Percentiles rank a stretch among this genome's conserved stretches.
phyloP scores from a whole-genome alignment of 345 rosid genomes.

The Boechera stricta region DNA sequence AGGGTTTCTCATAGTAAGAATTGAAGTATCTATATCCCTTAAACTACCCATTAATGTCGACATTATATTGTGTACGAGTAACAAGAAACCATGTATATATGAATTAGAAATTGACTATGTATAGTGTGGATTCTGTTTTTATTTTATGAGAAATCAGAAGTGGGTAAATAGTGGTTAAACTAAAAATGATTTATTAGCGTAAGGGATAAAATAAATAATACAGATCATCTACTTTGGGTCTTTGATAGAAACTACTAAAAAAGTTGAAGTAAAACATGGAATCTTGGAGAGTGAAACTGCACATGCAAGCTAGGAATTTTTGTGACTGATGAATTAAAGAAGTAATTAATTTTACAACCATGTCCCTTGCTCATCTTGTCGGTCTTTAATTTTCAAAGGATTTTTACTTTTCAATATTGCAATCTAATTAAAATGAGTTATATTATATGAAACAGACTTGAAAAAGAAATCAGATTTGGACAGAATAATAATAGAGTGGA shows the following conservation, averaged over 20 bases:
- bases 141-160: conserved; percentile 8
- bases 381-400: not conserved
- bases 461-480: not conserved
- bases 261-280: conserved; percentile 27
- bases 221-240: conserved; percentile 12
- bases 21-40: conserved; percentile 4
- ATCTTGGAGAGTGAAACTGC: conserved; percentile 33
- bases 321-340: conserved; percentile 24
- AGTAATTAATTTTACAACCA: conserved; percentile 6
- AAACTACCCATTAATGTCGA: not conserved
- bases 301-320: conserved; percentile 42
- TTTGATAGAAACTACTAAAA: not conserved
- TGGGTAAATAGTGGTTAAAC: conserved; percentile 15
- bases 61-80: not conserved
- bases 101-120: not conserved
- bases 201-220: not conserved
- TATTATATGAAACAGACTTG: not conserved
- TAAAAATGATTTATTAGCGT: not conserved
- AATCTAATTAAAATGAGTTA: not conserved
- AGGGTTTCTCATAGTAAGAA: not conserved
- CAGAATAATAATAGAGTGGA: not conserved
- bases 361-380: conserved; percentile 28
- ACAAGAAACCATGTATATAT: not conserved
- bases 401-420: not conserved
- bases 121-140: conserved; percentile 7